A percentile compares a stretch with the other conserved stretches of the same genome.
Conservation (phyloP, 192 early-diverging fungal species). For the Endogone sp. region DNA sequence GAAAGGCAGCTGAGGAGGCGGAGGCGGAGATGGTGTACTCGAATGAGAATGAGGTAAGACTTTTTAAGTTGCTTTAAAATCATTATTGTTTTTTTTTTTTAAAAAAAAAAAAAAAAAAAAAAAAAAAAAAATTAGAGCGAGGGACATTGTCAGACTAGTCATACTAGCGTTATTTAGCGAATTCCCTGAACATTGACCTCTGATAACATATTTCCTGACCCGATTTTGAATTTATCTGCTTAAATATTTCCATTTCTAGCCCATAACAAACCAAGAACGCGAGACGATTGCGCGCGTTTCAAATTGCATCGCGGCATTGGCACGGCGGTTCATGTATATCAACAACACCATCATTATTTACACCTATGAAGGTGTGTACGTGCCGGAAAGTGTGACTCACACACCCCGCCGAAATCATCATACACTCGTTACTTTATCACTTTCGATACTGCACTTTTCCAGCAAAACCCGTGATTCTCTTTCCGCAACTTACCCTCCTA, state of each 20-base stretch:
- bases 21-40: slow-evolving; percentile 84
- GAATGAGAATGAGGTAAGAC: slow-evolving; percentile 79
- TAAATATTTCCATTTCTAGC: slow-evolving; percentile 37
- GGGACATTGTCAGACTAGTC: no score
- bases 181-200: no score
- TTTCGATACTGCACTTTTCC: background rate
- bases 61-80: no score
- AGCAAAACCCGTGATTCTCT: background rate
- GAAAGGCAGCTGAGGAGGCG: slow-evolving; percentile 53
- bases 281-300: slow-evolving; percentile 84
- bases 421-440: no score
- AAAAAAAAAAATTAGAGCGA: no score
- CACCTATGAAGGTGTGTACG: slow-evolving; percentile 75
- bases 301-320: slow-evolving; percentile 84
- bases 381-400: background rate
- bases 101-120: no score
- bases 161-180: slow-evolving; percentile 1
- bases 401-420: no score
- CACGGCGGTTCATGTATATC: slow-evolving; percentile 74
- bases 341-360: slow-evolving; percentile 88
- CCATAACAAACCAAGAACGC: slow-evolving; percentile 69
- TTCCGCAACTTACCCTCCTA: background rate
- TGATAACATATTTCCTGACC: no score
- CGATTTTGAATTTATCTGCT: no score
- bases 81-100: background rate